Conservation (phyloP, 176 grass and related monocot genomes). For the Zea luxurians region DNA sequence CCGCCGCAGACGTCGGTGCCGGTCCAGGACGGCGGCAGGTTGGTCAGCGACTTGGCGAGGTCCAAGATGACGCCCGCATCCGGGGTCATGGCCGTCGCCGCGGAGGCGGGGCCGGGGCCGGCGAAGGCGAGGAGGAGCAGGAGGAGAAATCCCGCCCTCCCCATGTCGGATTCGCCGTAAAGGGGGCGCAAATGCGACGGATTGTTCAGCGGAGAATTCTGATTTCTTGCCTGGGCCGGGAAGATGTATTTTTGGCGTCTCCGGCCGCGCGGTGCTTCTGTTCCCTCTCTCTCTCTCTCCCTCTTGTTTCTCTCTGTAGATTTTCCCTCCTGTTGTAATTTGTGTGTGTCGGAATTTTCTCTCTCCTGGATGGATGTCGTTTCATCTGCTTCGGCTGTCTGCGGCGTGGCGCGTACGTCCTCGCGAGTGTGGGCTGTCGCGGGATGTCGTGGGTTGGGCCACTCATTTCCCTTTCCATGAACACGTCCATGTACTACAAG, state of each 20-base stretch:
- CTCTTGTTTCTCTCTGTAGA: neutral
- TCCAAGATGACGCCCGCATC: constrained; percentile 62
- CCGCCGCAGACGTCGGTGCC: constrained; percentile 41
- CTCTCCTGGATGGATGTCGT: constrained; percentile 17
- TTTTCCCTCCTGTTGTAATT: constrained; percentile 11
- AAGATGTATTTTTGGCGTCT: constrained; percentile 40
- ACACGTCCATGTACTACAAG: neutral
- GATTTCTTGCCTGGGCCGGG: constrained; percentile 14
- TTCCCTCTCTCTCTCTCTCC: neutral
- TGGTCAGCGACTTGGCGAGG: constrained; percentile 50
- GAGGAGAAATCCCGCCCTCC: constrained; percentile 41
- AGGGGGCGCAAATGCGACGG: constrained; percentile 15
- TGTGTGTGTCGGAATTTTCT: neutral
- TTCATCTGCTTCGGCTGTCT: neutral
- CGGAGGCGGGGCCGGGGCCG: neutral
- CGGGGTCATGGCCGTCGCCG: constrained; percentile 34
- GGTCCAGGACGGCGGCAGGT: constrained; percentile 48
- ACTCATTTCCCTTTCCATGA: constrained; percentile 11
- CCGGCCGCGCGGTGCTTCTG: constrained; percentile 17
- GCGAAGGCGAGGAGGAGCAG: constrained; percentile 5
- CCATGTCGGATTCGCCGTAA: constrained; percentile 45
- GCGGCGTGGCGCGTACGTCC: constrained; percentile 5
- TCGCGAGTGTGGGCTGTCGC: constrained; percentile 18
- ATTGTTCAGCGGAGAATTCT: constrained; percentile 7
- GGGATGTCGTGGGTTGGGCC: neutral